These are phyloP conservation scores for Evernia prunastri DNA, from an alignment of 495 filamentous ascomycete genomes.

Conservation along the genomic window DNA sequence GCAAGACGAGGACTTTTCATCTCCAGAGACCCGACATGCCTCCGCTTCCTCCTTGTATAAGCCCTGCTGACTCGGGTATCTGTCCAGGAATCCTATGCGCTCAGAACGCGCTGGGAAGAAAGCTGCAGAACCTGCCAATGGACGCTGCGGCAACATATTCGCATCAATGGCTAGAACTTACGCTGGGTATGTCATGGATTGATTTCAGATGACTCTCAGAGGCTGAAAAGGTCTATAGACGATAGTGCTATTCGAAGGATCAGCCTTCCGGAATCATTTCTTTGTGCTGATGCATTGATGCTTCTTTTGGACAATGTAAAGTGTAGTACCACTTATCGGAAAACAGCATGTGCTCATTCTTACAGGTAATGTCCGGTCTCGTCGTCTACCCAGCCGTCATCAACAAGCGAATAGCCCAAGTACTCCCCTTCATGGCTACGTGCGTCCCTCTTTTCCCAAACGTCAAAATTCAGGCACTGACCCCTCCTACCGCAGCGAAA, in stretches of 20 bases:
- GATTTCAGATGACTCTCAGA: background rate
- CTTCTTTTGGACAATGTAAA: constrained; percentile 78
- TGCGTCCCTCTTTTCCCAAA: background rate
- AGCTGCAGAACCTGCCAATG: constrained; percentile 58
- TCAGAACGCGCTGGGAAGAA: constrained; percentile 67
- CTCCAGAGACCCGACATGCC: too few species aligned
- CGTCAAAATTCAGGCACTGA: background rate
- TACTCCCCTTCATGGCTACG: constrained; percentile 87
- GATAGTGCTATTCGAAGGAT: constrained; percentile 60
- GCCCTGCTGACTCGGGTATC: background rate
- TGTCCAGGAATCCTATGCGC: constrained; percentile 29
- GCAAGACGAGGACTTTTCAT: too few species aligned
- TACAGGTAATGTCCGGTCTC: constrained; percentile 59
- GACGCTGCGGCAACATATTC: constrained; percentile 38
- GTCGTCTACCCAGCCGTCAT: constrained; percentile 85
- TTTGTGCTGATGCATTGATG: constrained; percentile 75
- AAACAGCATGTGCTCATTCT: background rate
- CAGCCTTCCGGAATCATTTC: constrained; percentile 73
- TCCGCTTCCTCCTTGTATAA: background rate
- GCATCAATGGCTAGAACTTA: constrained; percentile 4
- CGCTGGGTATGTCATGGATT: background rate
- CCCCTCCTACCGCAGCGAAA: constrained; percentile 36
- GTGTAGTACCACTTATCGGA: constrained; percentile 38
- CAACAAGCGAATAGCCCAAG: constrained; percentile 57
- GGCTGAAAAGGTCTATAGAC: constrained; percentile 28